Evolutionary conservation across 352 stramenopile genomes (phyloP).

Genomic region (Saprolegnia diclina): DNA sequence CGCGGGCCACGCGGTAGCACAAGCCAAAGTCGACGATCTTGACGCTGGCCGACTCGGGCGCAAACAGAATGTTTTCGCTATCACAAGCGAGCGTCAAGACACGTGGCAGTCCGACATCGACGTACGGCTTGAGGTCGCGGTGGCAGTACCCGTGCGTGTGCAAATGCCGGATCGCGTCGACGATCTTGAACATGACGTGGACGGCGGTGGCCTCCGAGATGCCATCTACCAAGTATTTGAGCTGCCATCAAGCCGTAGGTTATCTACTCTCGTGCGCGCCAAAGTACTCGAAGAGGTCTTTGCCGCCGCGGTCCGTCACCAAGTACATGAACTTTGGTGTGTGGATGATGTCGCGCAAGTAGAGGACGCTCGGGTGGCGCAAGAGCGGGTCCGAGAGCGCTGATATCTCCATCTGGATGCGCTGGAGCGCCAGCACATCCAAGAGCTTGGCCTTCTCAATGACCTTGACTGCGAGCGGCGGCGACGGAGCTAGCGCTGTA

Average conservation of each 20-base stretch:
- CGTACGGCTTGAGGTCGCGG: conserved; percentile 69
- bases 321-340: conserved; percentile 73
- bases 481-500: conserved; percentile 27
- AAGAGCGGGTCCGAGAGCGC: conserved; percentile 55
- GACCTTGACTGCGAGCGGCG: conserved; percentile 66
- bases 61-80: conserved; percentile 71
- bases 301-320: conserved; percentile 69
- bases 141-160: conserved; percentile 70
- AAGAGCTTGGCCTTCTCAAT: conserved; percentile 81
- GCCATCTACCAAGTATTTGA: conserved; percentile 33
- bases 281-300: conserved; percentile 84
- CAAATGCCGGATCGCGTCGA: conserved; percentile 47
- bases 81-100: not conserved
- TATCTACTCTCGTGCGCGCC: conserved; percentile 33
- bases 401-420: conserved; percentile 76
- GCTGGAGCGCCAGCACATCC: conserved; percentile 61
- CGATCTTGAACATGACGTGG: conserved; percentile 41
- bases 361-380: conserved; percentile 58
- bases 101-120: not conserved
- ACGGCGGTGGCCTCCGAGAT: conserved; percentile 42
- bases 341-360: conserved; percentile 70
- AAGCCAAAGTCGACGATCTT: conserved; percentile 83
- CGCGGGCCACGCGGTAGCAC: conserved; percentile 43
- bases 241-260: not conserved
- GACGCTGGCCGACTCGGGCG: conserved; percentile 34